These are phyloP conservation scores for Sporothrix schenckii DNA, from an alignment of 2,329 filamentous ascomycete species.

Conservation along the genomic window DNA sequence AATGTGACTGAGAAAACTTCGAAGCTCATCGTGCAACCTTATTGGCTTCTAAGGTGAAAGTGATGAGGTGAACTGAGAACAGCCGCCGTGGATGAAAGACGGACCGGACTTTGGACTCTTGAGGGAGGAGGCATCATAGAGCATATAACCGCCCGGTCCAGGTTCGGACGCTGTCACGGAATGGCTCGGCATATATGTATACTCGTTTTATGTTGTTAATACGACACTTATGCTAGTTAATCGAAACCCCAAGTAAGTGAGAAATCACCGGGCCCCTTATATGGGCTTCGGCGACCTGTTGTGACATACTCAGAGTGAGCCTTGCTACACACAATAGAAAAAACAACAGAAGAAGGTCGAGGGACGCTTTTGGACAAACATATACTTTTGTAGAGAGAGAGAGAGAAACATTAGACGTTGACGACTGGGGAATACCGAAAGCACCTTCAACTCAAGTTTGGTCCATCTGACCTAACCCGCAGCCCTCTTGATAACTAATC, in stretches of 20 bases:
- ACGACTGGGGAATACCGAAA: background rate
- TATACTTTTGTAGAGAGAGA: too few species aligned
- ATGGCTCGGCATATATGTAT: background rate
- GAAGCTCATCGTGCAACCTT: background rate
- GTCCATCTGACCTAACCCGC: background rate
- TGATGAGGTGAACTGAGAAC: background rate
- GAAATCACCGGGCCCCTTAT: constrained; percentile 12
- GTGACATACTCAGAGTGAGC: constrained; percentile 17
- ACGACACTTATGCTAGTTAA: background rate
- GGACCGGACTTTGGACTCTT: background rate
- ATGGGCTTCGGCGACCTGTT: constrained; percentile 1
- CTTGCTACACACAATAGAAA: background rate
- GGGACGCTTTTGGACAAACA: background rate
- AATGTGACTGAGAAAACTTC: background rate
- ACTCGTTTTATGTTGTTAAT: background rate
- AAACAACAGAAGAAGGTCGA: background rate
- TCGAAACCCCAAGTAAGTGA: constrained; percentile 1
- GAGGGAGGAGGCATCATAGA: background rate
- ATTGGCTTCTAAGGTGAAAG: background rate
- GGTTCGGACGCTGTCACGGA: too few species aligned
- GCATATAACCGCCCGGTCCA: background rate
- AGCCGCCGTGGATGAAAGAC: background rate
- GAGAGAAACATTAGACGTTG: background rate
- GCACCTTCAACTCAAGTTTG: background rate
- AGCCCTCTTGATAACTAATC: background rate